These are phyloP conservation scores for Wickerhamiella australiensis DNA, from an alignment of 805 yeast species.

Conservation along the genomic window DNA sequence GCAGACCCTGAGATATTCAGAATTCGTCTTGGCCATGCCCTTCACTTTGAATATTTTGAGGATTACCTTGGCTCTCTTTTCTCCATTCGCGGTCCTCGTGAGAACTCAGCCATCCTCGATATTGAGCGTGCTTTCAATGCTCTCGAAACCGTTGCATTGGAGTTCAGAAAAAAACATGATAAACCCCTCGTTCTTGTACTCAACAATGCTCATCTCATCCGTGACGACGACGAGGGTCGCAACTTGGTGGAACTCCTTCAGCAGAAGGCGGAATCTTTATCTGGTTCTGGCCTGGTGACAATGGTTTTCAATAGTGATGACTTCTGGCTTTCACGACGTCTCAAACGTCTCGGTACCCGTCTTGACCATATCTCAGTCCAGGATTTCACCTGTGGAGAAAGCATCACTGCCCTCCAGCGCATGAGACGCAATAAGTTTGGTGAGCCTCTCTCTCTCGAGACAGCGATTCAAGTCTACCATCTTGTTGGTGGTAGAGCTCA, in stretches of 20 bases:
- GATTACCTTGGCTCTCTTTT: slow-evolving; percentile 75
- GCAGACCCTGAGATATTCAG: slow-evolving; percentile 77
- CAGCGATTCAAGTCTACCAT: slow-evolving; percentile 47
- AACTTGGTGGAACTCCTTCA: slow-evolving; percentile 63
- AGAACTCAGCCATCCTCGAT: slow-evolving; percentile 68
- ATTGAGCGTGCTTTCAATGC: slow-evolving; percentile 73
- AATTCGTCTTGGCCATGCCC: slow-evolving; percentile 60
- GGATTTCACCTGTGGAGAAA: slow-evolving; percentile 42
- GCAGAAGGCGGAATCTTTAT: slow-evolving; percentile 67
- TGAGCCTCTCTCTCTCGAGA: slow-evolving; percentile 30
- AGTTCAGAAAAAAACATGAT: slow-evolving; percentile 25
- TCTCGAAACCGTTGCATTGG: slow-evolving; percentile 58
- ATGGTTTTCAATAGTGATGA: slow-evolving; percentile 72
- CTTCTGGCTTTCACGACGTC: slow-evolving; percentile 74
- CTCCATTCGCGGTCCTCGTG: slow-evolving; percentile 73
- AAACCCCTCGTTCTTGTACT: slow-evolving; percentile 58
- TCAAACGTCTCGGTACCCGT: slow-evolving; percentile 59
- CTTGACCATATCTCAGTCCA: slow-evolving; percentile 59
- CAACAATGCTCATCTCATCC: slow-evolving; percentile 62
- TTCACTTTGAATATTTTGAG: slow-evolving; percentile 61
- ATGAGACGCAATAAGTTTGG: slow-evolving; percentile 36
- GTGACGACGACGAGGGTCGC: slow-evolving; percentile 61
- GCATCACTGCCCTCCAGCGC: slow-evolving; percentile 41
- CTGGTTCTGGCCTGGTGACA: slow-evolving; percentile 61
- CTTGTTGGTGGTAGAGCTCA: slow-evolving; percentile 78